Evolutionary conservation across 2,329 filamentous ascomycete genomes (phyloP), one percentile per base, ranked within the genome.

Genomic region (Fusarium irregulare): DNA sequence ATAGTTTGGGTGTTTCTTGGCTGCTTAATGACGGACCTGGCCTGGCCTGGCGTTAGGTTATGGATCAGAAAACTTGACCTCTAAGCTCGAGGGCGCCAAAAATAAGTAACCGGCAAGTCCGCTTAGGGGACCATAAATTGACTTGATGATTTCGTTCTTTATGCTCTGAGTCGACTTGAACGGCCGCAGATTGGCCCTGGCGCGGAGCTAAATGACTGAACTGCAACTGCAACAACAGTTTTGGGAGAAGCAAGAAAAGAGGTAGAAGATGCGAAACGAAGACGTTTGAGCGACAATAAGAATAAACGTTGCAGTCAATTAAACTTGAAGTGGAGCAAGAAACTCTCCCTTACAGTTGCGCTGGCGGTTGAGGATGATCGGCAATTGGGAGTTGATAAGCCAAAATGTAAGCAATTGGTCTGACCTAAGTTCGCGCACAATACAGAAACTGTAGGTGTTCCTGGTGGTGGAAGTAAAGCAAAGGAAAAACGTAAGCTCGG

Each of bases 181-280:
- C 64, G 66, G 54, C 62, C 44, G 64, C 45, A 44, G n/a, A 58
- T 53, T 49, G 56, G 60, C 56, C 56, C 60, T 65, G 67, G 68
- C 56, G 53, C 55, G 50, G 34, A 68, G 32, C 20, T 56, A 20
- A 49, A 48, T 27, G 23, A 27, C n/a, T 37, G 44, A 37, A 49
- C 57, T 40, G 47, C 44, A 61, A n/a, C 49, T 56, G 69, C 56
- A 66, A 62, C 21, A 44, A 37, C 34, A 7, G 34, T n/a, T 4
- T 47, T 42, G 46, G 18, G 34, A 56, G 11, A 48, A 54, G 27
- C 18, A 48, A 28, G 44, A 46, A 32, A 28, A 45, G 12, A 12
- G 37, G 41, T 16, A 25, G 28, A 14, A 40, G 25, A 55, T n/a
- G 41, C 16, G 41, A 48, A 56, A 56, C 20, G n/a, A 32, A 34